Percentiles rank a stretch among this genome's conserved stretches.
phyloP scores from a whole-genome alignment of 2,329 filamentous ascomycete species.

The Cladosporium austrohemisphaericum region DNA sequence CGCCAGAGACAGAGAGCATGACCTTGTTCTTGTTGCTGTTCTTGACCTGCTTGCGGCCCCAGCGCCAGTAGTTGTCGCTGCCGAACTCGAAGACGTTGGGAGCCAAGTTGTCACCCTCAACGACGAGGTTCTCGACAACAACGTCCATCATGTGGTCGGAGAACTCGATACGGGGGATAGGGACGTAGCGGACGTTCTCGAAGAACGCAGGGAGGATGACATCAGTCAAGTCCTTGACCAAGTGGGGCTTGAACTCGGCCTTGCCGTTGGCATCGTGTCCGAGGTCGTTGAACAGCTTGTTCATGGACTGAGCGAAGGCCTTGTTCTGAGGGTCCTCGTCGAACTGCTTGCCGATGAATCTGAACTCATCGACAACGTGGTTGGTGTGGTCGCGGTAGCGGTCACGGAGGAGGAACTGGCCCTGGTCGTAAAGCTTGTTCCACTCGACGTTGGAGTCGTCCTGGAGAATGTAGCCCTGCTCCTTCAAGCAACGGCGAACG shows the following conservation, averaged over 20 bases:
- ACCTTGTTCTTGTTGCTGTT: constrained; percentile 81
- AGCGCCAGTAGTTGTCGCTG: constrained; percentile 91
- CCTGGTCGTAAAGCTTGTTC: constrained; percentile 79
- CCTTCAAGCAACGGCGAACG: constrained; percentile 75
- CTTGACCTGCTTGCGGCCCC: constrained; percentile 81
- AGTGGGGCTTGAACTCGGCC: constrained; percentile 83
- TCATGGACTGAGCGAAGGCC: constrained; percentile 68
- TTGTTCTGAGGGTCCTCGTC: constrained; percentile 84
- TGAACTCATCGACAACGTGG: constrained; percentile 81
- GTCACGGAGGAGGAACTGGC: constrained; percentile 79
- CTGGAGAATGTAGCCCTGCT: constrained; percentile 88
- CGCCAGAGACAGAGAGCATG: constrained; percentile 79
- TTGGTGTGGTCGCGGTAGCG: constrained; percentile 86
- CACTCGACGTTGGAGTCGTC: constrained; percentile 76
- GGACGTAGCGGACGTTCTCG: constrained; percentile 83
- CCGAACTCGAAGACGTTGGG: constrained; percentile 86
- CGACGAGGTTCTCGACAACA: constrained; percentile 87
- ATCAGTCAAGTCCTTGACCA: constrained; percentile 82
- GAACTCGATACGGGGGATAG: constrained; percentile 91
- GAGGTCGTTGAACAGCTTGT: constrained; percentile 86
- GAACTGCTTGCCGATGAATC: constrained; percentile 85
- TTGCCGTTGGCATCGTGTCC: constrained; percentile 83
- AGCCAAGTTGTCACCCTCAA: constrained; percentile 95
- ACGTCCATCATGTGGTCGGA: constrained; percentile 79
- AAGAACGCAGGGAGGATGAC: constrained; percentile 81